These are phyloP conservation scores for Fraxinus sp. DNA, from an alignment of 305 asterid genomes.

Conservation along the genomic window DNA sequence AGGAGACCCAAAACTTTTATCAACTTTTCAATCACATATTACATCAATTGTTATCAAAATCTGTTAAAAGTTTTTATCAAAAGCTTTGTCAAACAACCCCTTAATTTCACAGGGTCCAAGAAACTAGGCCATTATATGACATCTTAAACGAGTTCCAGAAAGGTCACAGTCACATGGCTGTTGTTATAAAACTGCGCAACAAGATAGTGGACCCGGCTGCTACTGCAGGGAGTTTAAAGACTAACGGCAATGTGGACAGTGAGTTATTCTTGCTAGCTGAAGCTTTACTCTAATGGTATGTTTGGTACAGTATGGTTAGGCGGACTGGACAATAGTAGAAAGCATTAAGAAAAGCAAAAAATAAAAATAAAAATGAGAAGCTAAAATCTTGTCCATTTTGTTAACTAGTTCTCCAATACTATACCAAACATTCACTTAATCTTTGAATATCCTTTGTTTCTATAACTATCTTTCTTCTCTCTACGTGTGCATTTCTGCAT, in stretches of 20 bases:
- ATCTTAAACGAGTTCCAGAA: slow-evolving; percentile 81
- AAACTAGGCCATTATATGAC: slow-evolving; percentile 67
- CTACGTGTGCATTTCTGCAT: not conserved
- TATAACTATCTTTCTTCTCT: not conserved
- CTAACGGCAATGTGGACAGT: not conserved
- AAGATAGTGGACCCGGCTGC: slow-evolving; percentile 21
- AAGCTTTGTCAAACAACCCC: no score
- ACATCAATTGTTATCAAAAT: no score
- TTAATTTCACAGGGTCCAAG: slow-evolving; percentile 54
- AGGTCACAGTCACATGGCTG: slow-evolving; percentile 94
- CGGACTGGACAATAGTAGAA: not conserved
- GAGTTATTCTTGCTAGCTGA: not conserved
- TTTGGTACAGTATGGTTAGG: not conserved
- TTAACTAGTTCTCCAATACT: not conserved
- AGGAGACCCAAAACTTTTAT: no score
- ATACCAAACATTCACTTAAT: not conserved
- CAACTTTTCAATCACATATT: no score
- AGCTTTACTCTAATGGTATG: not conserved
- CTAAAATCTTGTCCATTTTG: not conserved
- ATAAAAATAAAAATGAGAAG: not conserved
- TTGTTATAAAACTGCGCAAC: slow-evolving; percentile 46
- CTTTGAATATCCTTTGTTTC: not conserved
- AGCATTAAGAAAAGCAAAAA: not conserved
- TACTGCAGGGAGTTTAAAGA: slow-evolving; percentile 7
- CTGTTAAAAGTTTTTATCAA: no score